These are phyloP conservation scores for Dactylella cylindrospora DNA, from an alignment of 2,329 filamentous ascomycete species.

Conservation along the genomic window DNA sequence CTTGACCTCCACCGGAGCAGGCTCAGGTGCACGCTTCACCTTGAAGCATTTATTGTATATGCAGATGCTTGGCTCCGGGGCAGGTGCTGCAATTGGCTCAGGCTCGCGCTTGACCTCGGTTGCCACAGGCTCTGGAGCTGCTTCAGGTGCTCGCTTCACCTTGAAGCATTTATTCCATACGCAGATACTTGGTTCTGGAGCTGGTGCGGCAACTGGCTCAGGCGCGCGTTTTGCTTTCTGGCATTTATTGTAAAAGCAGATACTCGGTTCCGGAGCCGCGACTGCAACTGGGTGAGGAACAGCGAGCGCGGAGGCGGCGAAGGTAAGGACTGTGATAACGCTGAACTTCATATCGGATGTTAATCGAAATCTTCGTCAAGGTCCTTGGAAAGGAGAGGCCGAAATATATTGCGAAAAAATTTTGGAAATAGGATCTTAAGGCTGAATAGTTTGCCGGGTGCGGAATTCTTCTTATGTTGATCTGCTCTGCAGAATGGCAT, in stretches of 20 bases:
- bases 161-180: too few relatives aligned
- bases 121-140: background rate
- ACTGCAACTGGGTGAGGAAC: background rate
- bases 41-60: too few relatives aligned
- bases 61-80: too few relatives aligned
- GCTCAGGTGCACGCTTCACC: background rate
- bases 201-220: background rate
- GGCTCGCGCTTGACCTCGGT: too few relatives aligned
- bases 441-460: too few relatives aligned
- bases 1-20: background rate
- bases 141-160: background rate
- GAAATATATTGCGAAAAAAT: constrained; percentile 1
- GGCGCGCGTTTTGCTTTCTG: too few relatives aligned
- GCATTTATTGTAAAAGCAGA: constrained; percentile 1
- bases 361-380: background rate
- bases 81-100: too few relatives aligned
- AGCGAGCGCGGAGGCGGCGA: background rate
- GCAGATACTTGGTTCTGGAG: too few relatives aligned
- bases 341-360: background rate
- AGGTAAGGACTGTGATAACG: background rate
- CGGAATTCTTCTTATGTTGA: too few relatives aligned
- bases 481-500: too few relatives aligned
- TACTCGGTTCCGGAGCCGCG: too few relatives aligned
- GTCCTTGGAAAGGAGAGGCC: too few relatives aligned
- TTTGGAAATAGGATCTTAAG: background rate